Percentiles rank a stretch among this genome's conserved stretches.
phyloP scores from a whole-genome alignment of 2,329 filamentous ascomycete species.

The Apiospora rasikravindrae region DNA sequence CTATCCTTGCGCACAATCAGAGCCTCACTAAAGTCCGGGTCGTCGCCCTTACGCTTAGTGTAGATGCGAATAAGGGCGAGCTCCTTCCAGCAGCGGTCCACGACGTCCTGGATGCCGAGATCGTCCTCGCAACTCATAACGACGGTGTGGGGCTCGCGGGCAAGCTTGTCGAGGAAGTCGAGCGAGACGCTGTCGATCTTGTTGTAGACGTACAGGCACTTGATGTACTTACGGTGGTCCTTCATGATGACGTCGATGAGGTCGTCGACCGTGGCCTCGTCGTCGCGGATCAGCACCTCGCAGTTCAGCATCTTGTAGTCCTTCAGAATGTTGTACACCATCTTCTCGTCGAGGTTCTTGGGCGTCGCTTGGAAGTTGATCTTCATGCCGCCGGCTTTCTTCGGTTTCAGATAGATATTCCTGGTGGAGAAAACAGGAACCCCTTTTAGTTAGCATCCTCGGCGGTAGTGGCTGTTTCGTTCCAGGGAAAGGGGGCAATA shows the following conservation, averaged over 20 bases:
- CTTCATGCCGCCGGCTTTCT: slow-evolving; percentile 98
- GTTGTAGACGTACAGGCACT: slow-evolving; percentile 97
- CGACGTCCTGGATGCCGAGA: slow-evolving; percentile 89
- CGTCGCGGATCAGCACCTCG: slow-evolving; percentile 93
- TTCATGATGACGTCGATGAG: slow-evolving; percentile 99
- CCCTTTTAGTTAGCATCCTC: background rate
- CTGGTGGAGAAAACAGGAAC: slow-evolving; percentile 46
- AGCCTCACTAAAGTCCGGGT: slow-evolving; percentile 89
- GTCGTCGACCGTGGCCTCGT: slow-evolving; percentile 94
- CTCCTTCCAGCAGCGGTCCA: slow-evolving; percentile 95
- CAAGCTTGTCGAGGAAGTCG: slow-evolving; percentile 90
- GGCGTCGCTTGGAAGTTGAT: slow-evolving; percentile 92
- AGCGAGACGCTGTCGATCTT: slow-evolving; percentile 96
- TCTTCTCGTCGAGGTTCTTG: slow-evolving; percentile 93
- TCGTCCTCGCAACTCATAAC: slow-evolving; percentile 99
- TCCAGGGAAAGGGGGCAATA: background rate
- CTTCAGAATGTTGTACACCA: slow-evolving; percentile 95
- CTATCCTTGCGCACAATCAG: slow-evolving; percentile 89
- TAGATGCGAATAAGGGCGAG: slow-evolving; percentile 89
- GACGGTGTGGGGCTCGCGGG: slow-evolving; percentile 89
- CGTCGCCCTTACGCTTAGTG: slow-evolving; percentile 92
- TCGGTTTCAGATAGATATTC: slow-evolving; percentile 96
- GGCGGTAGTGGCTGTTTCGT: background rate
- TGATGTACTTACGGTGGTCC: slow-evolving; percentile 97
- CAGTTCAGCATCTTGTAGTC: slow-evolving; percentile 99